A percentile compares a stretch with the other conserved stretches of the same genome.
phyloP scores from a whole-genome alignment of 768 basidiomycete genomes.

The Kwoniella sp. region DNA sequence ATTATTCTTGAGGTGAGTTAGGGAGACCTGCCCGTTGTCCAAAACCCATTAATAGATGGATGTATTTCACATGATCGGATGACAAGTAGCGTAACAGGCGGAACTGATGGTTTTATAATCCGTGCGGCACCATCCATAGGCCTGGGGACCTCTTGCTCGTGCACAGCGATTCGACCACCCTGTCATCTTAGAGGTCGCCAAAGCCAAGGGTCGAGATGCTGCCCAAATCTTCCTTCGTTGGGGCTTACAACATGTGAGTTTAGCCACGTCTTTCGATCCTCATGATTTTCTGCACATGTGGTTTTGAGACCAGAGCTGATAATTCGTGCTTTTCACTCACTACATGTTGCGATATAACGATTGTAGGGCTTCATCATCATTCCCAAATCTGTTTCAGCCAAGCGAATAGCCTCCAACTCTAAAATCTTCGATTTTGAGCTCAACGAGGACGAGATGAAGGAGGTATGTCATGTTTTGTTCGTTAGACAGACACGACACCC shows the following conservation, averaged over 20 bases:
- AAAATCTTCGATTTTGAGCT: conserved; percentile 60
- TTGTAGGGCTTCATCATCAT: conserved; percentile 57
- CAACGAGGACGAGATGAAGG: conserved; percentile 58
- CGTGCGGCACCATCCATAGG: too few relatives aligned
- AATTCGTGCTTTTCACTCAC: too few relatives aligned
- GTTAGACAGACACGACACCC: not conserved
- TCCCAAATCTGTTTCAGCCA: conserved; percentile 59
- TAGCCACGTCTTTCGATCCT: not conserved
- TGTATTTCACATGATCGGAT: too few relatives aligned
- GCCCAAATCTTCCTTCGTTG: conserved; percentile 79
- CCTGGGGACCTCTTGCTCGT: conserved; percentile 73
- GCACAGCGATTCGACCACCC: conserved; percentile 68
- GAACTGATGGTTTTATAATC: too few relatives aligned
- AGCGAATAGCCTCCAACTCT: conserved; percentile 58
- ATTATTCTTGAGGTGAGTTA: conserved; percentile 66
- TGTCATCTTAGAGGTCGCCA: conserved; percentile 59
- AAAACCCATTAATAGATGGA: too few relatives aligned
- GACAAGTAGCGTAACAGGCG: too few relatives aligned
- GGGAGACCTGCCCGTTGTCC: too few relatives aligned
- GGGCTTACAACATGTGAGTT: conserved; percentile 72
- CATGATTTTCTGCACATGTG: too few relatives aligned
- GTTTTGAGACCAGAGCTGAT: too few relatives aligned
- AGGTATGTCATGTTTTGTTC: conserved; percentile 35
- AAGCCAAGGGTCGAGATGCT: conserved; percentile 62
- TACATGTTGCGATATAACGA: not conserved